Evolutionary conservation across 805 yeast species (phyloP).

Genomic region (Kodamaea nitidulidarum): DNA sequence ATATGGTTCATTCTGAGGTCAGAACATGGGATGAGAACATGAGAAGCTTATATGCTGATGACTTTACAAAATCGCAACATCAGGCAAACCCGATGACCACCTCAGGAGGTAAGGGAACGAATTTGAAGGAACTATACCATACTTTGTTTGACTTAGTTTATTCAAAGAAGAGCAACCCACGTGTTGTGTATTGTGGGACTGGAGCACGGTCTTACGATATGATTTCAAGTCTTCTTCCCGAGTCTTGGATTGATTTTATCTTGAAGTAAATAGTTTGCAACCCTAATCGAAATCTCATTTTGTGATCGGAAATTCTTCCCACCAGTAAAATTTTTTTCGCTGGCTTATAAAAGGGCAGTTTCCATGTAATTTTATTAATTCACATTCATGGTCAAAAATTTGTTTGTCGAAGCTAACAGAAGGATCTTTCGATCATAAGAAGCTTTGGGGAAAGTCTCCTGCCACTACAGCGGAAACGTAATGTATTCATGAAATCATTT

Average conservation of each 20-base stretch:
- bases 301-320: not conserved
- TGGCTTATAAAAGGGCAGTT: constrained; percentile 1
- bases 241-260: constrained; percentile 25
- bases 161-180: constrained; percentile 18
- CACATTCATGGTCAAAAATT: constrained; percentile 70
- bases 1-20: constrained; percentile 33
- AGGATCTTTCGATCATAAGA: constrained; percentile 30
- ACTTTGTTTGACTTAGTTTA: constrained; percentile 37
- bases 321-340: constrained; percentile 7
- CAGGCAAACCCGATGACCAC: constrained; percentile 27
- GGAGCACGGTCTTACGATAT: constrained; percentile 40
- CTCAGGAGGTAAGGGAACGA: constrained; percentile 26
- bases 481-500: constrained; percentile 29
- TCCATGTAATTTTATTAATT: constrained; percentile 19
- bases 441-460: constrained; percentile 91
- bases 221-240: constrained; percentile 30
- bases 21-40: constrained; percentile 37
- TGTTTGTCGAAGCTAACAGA: constrained; percentile 71
- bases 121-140: constrained; percentile 37
- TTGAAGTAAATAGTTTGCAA: constrained; percentile 7
- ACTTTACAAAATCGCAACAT: constrained; percentile 29
- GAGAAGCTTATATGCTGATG: constrained; percentile 28
- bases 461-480: constrained; percentile 69
- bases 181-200: constrained; percentile 39
- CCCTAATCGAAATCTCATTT: constrained; percentile 2